These are phyloP conservation scores for Nematodospora valgi DNA, from an alignment of 805 yeast genomes.

Conservation along the genomic window DNA sequence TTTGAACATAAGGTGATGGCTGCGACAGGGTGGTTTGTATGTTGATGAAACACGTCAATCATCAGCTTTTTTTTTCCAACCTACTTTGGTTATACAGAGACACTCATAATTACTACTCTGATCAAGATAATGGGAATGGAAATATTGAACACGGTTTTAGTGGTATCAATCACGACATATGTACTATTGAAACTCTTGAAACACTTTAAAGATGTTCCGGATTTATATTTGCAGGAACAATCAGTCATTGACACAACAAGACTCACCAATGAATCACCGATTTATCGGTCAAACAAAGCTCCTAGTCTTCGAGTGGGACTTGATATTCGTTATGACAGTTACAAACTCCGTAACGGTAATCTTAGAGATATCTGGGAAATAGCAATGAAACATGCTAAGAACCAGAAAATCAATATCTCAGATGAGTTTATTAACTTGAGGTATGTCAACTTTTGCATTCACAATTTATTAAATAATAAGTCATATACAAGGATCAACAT, in stretches of 20 bases:
- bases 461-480: conserved; percentile 1
- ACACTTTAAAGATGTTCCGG: conserved; percentile 52
- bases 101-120: too few species aligned
- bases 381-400: conserved; percentile 23
- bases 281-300: conserved; percentile 69
- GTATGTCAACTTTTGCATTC: conserved; percentile 5
- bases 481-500: too few species aligned
- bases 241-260: conserved; percentile 64
- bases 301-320: conserved; percentile 72
- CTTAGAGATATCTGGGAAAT: conserved; percentile 71
- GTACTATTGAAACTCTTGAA: conserved; percentile 24
- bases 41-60: too few species aligned
- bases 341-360: conserved; percentile 70
- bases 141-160: too few species aligned
- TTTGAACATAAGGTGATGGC: conserved; percentile 18
- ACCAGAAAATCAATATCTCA: conserved; percentile 20
- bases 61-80: too few species aligned
- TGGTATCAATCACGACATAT: conserved; percentile 16
- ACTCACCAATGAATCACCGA: conserved; percentile 66
- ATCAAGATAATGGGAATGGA: too few species aligned
- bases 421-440: conserved; percentile 9
- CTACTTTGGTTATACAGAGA: too few species aligned
- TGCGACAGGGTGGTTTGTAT: too few species aligned
- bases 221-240: conserved; percentile 58
- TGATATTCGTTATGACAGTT: conserved; percentile 57